phyloP scores from a whole-genome alignment of 192 early-diverging fungal species.

The Backusella tuberculispora region DNA sequence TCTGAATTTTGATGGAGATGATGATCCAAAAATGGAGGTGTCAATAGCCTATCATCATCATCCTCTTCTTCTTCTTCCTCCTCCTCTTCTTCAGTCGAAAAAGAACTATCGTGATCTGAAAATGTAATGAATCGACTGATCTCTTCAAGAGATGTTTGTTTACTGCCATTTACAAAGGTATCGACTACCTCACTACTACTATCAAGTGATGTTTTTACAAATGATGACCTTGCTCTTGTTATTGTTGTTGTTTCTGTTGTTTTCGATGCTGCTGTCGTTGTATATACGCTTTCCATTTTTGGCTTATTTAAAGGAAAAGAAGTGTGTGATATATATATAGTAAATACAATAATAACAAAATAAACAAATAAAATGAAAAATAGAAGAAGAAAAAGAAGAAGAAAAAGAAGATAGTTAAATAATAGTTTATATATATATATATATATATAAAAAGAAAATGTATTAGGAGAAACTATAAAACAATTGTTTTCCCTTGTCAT shows the following conservation, averaged over 20 bases:
- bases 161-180: slow-evolving; percentile 1
- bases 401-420: not conserved
- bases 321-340: not conserved
- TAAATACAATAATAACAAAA: not conserved
- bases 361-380: no score
- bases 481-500: not conserved
- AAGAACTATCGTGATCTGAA: slow-evolving; percentile 20
- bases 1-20: not conserved
- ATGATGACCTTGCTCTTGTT: not conserved
- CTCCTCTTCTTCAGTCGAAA: slow-evolving; percentile 13
- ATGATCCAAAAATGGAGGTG: slow-evolving; percentile 9
- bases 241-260: no score
- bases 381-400: not conserved
- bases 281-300: not conserved
- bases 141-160: not conserved
- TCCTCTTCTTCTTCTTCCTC: slow-evolving; percentile 4
- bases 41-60: slow-evolving; percentile 17
- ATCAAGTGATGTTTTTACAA: slow-evolving; percentile 8
- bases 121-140: not conserved
- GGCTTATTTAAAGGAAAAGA: not conserved
- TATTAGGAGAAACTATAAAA: not conserved
- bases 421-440: not conserved
- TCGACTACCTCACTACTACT: not conserved
- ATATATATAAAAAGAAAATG: not conserved
- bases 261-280: not conserved